A percentile compares a stretch with the other conserved stretches of the same genome.
phyloP scores from a whole-genome alignment of 345 rosid genomes.

The Mallotus nudiflorus region DNA sequence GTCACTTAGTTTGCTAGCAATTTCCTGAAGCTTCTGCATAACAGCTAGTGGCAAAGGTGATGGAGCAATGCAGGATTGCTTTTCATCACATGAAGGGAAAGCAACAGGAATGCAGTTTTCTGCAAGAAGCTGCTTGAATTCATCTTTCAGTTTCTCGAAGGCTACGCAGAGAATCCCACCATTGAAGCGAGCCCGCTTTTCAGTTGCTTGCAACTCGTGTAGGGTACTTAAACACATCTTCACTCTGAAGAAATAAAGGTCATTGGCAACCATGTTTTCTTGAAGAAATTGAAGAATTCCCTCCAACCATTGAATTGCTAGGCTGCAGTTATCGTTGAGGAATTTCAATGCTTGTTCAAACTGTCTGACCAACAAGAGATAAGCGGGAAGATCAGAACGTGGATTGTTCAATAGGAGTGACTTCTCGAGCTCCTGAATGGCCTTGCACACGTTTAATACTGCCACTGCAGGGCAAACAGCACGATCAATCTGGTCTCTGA shows the following conservation, averaged over 20 bases:
- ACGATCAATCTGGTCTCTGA: conserved; percentile 50
- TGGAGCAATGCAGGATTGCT: conserved; percentile 14
- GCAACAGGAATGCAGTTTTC: conserved; percentile 29
- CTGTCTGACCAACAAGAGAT: conserved; percentile 46
- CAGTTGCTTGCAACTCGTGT: conserved; percentile 40
- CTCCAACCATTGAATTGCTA: conserved; percentile 74
- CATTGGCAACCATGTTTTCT: conserved; percentile 40
- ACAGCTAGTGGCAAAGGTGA: conserved; percentile 29
- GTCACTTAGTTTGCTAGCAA: conserved; percentile 41
- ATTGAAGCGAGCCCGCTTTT: conserved; percentile 30
- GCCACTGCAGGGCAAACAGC: conserved; percentile 64
- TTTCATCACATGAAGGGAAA: conserved; percentile 9
- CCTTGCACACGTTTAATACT: conserved; percentile 44
- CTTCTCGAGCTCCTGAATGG: conserved; percentile 53
- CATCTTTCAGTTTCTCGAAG: conserved; percentile 46
- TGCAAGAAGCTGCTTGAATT: conserved; percentile 50
- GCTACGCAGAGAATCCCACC: conserved; percentile 57
- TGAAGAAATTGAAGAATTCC: conserved; percentile 46
- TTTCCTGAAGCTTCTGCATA: conserved; percentile 45
- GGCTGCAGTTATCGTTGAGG: conserved; percentile 59
- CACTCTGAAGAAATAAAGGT: conserved; percentile 38
- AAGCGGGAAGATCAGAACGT: conserved; percentile 29
- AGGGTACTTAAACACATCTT: conserved; percentile 45
- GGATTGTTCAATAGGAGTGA: conserved; percentile 35
- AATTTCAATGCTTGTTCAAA: conserved; percentile 66